Evolutionary conservation across 208 protist genomes (phyloP).

Genomic region (Acanthamoeba healyi): DNA sequence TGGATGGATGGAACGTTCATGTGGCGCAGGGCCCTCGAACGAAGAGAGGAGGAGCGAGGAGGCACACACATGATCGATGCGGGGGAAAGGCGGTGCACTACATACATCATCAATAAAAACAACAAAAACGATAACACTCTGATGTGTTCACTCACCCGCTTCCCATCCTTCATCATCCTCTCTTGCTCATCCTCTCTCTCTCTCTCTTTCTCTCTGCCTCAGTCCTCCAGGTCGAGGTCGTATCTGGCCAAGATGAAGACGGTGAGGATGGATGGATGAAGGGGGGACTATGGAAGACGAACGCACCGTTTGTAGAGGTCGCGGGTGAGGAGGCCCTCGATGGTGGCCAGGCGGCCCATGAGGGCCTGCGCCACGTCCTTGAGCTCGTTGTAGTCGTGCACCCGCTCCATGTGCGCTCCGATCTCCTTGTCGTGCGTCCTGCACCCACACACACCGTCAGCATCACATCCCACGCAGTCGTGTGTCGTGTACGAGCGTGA

Average conservation of each 20-base stretch:
- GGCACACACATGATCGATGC: too few relatives aligned
- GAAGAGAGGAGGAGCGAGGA: too few relatives aligned
- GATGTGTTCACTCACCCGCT: too few relatives aligned
- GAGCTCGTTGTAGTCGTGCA: constrained; percentile 69
- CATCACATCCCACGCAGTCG: too few relatives aligned
- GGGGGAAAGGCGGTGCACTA: too few relatives aligned
- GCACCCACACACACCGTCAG: background rate
- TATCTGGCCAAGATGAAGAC: too few relatives aligned
- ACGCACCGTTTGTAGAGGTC: constrained; percentile 51
- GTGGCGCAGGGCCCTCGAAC: too few relatives aligned
- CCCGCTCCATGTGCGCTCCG: background rate
- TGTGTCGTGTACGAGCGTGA: background rate
- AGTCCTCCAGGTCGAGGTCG: background rate
- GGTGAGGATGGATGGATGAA: background rate
- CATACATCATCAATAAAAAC: too few relatives aligned
- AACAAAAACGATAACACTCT: too few relatives aligned
- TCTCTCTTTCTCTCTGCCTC: background rate
- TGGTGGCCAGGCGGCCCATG: constrained; percentile 56
- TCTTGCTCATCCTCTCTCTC: too few relatives aligned
- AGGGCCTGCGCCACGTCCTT: constrained; percentile 59
- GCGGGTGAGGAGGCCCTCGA: constrained; percentile 45
- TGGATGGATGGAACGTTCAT: too few relatives aligned
- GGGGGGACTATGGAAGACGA: background rate
- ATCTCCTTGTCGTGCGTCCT: constrained; percentile 4
- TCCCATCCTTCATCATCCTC: too few relatives aligned